These are phyloP conservation scores for Hymenoscyphus occultus DNA, from an alignment of 2,329 filamentous ascomycete species.

Conservation along the genomic window DNA sequence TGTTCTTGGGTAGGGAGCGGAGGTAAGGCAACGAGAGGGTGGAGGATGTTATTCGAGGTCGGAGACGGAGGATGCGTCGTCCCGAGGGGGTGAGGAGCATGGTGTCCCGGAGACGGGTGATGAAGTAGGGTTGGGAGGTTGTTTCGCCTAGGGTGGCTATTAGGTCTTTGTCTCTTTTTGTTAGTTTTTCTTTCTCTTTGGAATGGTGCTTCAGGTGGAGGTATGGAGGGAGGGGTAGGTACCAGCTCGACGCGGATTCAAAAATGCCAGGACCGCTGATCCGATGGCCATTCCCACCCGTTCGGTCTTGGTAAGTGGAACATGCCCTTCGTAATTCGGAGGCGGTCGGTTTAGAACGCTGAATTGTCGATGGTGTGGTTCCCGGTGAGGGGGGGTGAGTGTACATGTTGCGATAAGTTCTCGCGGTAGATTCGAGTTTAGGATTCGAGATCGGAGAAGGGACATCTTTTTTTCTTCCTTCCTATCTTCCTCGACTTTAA, in stretches of 20 bases:
- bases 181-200: background rate
- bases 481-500: too few relatives aligned
- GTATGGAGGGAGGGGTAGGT: conserved; percentile 22
- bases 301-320: conserved; percentile 79
- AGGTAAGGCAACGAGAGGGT: conserved; percentile 64
- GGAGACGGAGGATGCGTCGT: conserved; percentile 84
- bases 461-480: background rate
- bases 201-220: background rate
- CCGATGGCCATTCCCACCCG: conserved; percentile 67
- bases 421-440: conserved; percentile 10
- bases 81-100: conserved; percentile 86
- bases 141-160: conserved; percentile 93
- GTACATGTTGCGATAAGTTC: conserved; percentile 11
- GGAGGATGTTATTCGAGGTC: conserved; percentile 79
- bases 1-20: conserved; percentile 64
- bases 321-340: conserved; percentile 88
- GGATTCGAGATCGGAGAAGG: conserved; percentile 1
- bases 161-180: conserved; percentile 58
- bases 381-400: background rate
- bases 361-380: conserved; percentile 8
- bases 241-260: conserved; percentile 80
- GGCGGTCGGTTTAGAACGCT: conserved; percentile 35
- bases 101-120: conserved; percentile 79
- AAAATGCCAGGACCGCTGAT: conserved; percentile 59
- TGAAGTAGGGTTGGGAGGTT: conserved; percentile 92